Evolutionary conservation across 2,329 filamentous ascomycete genomes (phyloP), one percentile per base, ranked within the genome.

Genomic region (Penicillium hesseltinei): DNA sequence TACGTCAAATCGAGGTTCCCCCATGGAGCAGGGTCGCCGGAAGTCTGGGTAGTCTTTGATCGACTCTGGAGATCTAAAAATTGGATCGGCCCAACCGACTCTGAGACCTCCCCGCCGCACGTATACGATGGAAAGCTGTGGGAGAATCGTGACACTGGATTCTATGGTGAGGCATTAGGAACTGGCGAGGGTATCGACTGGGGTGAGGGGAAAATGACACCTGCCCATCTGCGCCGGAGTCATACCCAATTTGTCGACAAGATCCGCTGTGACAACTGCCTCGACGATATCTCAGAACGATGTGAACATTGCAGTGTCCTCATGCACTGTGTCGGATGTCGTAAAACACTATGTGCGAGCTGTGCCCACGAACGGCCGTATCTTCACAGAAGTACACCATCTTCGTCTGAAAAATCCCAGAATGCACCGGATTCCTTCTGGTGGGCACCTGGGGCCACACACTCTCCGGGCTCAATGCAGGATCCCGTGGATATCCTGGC

Each of bases 11-110:
- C 81, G 69, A 77, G 82, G 50, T 80, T 80, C 49, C 80, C 81
- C 0, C 81, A 82, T 10, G 54, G 54, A 9, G 54, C 29, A 48
- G 81, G 81, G 43, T 80, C 80, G 19, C 76, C 80, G 38, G 83
- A 85, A 64, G 82, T 85, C 6, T 85, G 82, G 82, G 83, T 85
- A n/a, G 82, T 84, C 5, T 85, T 84, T 63, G 83, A 85, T 69
- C 75, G 83, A 51, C 69, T 85, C 44, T 85, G 83, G 83, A 74
- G 83, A 58, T 84, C 81, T 40, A 80, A 81, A 59, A 85, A 85
- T 61, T 82, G 82, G 73, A 78, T 85, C 57, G 82, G 82, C 5
- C 74, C 78, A 5, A 65, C 76, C 8, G 70, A 73, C 10, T 36
- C 43, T 13, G 62, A 63, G 8, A 54, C 36, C 40, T 59, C 43